A percentile compares a stretch with the other conserved stretches of the same genome.
phyloP scores from a whole-genome alignment of 768 basidiomycete species.

The Amanita subjunquillea region DNA sequence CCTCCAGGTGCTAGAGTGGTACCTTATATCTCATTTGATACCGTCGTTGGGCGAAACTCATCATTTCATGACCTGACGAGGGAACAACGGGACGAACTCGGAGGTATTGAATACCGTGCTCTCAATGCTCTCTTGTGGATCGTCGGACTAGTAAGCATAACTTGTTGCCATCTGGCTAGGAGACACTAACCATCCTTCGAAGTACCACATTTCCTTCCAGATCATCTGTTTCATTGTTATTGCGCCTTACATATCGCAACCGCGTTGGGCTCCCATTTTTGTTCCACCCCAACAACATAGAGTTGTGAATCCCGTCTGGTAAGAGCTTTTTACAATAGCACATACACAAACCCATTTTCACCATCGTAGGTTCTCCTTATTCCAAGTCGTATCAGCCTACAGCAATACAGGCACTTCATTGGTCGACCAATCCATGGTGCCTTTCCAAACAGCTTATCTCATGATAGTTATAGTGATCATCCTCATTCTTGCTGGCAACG shows the following conservation, averaged over 20 bases:
- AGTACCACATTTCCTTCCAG: constrained; percentile 79
- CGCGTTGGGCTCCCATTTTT: constrained; percentile 53
- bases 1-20: constrained; percentile 40
- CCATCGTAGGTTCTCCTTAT: constrained; percentile 62
- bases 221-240: constrained; percentile 62
- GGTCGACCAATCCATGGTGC: constrained; percentile 84
- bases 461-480: constrained; percentile 67
- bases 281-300: constrained; percentile 46
- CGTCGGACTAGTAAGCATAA: constrained; percentile 52
- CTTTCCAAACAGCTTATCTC: constrained; percentile 79
- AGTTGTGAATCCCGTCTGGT: constrained; percentile 59
- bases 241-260: constrained; percentile 65
- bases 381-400: constrained; percentile 80
- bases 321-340: constrained; percentile 7
- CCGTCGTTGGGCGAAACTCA: constrained; percentile 77
- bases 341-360: not conserved
- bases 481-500: constrained; percentile 86
- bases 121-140: constrained; percentile 77
- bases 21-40: constrained; percentile 80
- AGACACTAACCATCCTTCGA: constrained; percentile 1
- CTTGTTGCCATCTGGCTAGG: not conserved
- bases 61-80: constrained; percentile 56
- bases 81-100: constrained; percentile 85
- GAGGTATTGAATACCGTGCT: constrained; percentile 88
- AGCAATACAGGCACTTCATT: constrained; percentile 85